Conservation (phyloP, 2,329 filamentous ascomycete genomes). For the Fusarium sp. region DNA sequence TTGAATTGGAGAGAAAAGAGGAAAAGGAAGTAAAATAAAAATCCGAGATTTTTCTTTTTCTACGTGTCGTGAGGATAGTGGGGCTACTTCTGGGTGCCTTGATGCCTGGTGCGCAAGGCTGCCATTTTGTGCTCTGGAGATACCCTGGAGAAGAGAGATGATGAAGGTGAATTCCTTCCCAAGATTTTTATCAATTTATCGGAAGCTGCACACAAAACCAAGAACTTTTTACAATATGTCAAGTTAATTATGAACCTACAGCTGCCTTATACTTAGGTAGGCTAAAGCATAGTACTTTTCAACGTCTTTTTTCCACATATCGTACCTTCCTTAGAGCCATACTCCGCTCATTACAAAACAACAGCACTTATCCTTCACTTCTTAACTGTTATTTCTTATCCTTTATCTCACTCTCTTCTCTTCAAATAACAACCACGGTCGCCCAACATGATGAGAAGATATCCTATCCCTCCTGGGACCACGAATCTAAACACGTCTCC, state of each 20-base stretch:
- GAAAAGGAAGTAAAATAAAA: conserved; percentile 16
- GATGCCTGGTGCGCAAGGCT: conserved; percentile 31
- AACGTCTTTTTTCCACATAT: not conserved
- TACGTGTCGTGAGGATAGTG: conserved; percentile 25
- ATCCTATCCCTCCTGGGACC: not conserved
- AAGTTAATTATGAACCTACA: not conserved
- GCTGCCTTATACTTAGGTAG: too few species aligned
- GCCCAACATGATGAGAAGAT: not conserved
- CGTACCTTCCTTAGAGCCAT: not conserved
- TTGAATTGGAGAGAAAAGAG: conserved; percentile 43
- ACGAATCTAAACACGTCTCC: too few species aligned
- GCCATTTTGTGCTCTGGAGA: not conserved
- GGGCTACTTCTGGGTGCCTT: conserved; percentile 30
- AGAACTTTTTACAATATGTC: not conserved
- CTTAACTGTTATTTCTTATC: too few species aligned
- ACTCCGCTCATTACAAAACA: too few species aligned
- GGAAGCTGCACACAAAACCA: not conserved
- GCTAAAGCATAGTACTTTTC: not conserved
- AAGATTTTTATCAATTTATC: not conserved
- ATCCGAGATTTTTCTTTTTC: conserved; percentile 33
- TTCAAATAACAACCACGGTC: accelerated
- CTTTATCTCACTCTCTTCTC: too few species aligned
- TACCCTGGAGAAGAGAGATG: not conserved
- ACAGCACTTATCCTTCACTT: too few species aligned
- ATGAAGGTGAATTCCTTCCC: not conserved